phyloP scores from a whole-genome alignment of 202 grass and related monocot species.

The Schoenoplectus tabernaemontani region DNA sequence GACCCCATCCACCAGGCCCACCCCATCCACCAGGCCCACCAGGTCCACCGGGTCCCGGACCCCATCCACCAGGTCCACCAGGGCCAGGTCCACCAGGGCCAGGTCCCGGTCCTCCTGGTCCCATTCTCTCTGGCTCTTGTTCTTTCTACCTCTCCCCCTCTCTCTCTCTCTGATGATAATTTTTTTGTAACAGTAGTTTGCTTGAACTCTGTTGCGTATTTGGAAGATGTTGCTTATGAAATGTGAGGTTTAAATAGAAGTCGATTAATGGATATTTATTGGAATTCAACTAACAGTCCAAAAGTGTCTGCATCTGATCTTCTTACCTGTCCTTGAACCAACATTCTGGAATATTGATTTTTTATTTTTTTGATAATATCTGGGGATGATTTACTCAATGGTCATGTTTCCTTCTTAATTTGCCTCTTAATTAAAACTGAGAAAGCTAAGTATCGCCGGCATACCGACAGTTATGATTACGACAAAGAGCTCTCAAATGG shows the following conservation, averaged over 20 bases:
- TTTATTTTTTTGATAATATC: not conserved
- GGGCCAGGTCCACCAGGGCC: not conserved
- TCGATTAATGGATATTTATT: not conserved
- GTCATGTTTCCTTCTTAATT: not conserved
- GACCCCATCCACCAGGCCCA: no score
- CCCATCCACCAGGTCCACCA: no score
- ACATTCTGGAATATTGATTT: not conserved
- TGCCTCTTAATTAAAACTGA: not conserved
- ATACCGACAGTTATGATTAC: no score
- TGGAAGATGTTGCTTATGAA: not conserved
- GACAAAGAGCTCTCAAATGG: not conserved
- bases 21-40: no score
- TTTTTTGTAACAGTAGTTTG: not conserved
- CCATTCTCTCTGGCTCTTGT: not conserved
- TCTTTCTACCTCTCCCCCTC: not conserved
- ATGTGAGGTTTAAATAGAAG: not conserved
- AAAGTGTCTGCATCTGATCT: not conserved
- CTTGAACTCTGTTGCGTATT: not conserved
- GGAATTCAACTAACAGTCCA: constrained; percentile 7
- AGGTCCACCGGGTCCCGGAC: no score
- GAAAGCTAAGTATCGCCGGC: not conserved
- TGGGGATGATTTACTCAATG: not conserved
- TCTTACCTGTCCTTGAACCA: not conserved
- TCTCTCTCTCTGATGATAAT: not conserved
- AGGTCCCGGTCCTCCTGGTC: not conserved